phyloP scores from a whole-genome alignment of 768 basidiomycete species.

The Hypsizygus marmoreus region DNA sequence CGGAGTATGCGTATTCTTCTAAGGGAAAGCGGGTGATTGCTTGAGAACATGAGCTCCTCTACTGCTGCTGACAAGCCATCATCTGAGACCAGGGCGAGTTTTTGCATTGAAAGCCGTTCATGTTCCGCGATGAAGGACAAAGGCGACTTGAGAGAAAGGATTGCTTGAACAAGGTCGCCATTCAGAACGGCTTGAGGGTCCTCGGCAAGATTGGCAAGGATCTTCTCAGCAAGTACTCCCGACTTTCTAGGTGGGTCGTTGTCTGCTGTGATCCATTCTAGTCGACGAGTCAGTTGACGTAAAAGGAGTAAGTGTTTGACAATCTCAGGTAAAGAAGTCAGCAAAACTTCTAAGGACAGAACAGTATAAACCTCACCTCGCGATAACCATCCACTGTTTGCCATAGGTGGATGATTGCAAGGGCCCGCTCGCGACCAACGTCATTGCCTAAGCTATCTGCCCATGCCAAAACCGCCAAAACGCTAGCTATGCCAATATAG shows the following conservation, averaged over 20 bases:
- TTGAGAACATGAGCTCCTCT: slow-evolving; percentile 56
- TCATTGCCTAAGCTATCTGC: slow-evolving; percentile 74
- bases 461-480: slow-evolving; percentile 77
- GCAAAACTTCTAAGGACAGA: not conserved
- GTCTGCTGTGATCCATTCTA: slow-evolving; percentile 72
- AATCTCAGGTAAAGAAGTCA: slow-evolving; percentile 45
- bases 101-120: slow-evolving; percentile 58
- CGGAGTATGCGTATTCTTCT: slow-evolving; percentile 60
- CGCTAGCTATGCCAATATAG: slow-evolving; percentile 64
- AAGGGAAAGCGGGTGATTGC: slow-evolving; percentile 51
- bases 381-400: slow-evolving; percentile 70
- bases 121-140: slow-evolving; percentile 63
- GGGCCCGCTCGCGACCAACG: slow-evolving; percentile 60
- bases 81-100: slow-evolving; percentile 67
- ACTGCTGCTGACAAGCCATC: slow-evolving; percentile 66
- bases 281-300: slow-evolving; percentile 69
- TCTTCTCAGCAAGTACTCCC: slow-evolving; percentile 68
- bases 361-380: slow-evolving; percentile 47
- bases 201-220: slow-evolving; percentile 60
- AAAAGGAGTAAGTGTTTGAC: slow-evolving; percentile 72
- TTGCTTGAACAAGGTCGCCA: slow-evolving; percentile 56
- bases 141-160: slow-evolving; percentile 60
- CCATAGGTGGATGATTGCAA: slow-evolving; percentile 67
- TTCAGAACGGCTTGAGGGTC: slow-evolving; percentile 63
- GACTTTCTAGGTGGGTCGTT: slow-evolving; percentile 63